phyloP scores from a whole-genome alignment of 2,329 filamentous ascomycete genomes.

The Xylaria sp. region DNA sequence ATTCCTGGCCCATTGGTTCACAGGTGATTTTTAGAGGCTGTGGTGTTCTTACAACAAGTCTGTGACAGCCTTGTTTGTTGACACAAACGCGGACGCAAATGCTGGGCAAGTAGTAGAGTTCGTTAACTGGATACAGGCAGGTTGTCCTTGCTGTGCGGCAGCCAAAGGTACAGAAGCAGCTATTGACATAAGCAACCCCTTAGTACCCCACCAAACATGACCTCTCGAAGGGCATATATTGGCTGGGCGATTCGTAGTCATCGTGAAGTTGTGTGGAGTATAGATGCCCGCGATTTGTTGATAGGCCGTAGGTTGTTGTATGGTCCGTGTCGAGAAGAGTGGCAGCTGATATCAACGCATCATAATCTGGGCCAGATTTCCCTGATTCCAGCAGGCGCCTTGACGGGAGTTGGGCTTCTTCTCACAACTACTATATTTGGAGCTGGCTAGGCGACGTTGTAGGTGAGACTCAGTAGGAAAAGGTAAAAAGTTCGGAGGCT shows the following conservation, averaged over 20 bases:
- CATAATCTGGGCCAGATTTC: constrained; percentile 36
- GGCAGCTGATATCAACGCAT: constrained; percentile 35
- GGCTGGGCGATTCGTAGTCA: constrained; percentile 20
- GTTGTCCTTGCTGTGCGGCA: constrained; percentile 34
- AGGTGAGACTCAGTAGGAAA: constrained; percentile 27
- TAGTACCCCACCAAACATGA: constrained; percentile 24
- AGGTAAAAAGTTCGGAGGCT: constrained; percentile 23
- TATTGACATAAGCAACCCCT: constrained; percentile 30
- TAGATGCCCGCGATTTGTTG: constrained; percentile 8
- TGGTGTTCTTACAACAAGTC: constrained; percentile 35
- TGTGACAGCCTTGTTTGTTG: constrained; percentile 40
- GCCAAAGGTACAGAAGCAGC: constrained; percentile 33
- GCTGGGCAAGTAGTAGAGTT: constrained; percentile 45
- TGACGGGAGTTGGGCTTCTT: constrained; percentile 13
- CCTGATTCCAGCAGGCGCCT: constrained; percentile 37
- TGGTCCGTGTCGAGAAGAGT: constrained; percentile 23
- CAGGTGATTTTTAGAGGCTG: constrained; percentile 23
- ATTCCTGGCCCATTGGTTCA: background rate
- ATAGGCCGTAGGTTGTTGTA: constrained; percentile 12
- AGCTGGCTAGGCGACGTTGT: constrained; percentile 1
- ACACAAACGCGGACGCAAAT: constrained; percentile 46
- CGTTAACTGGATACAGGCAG: constrained; percentile 44
- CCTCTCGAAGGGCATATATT: constrained; percentile 20
- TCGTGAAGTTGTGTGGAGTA: constrained; percentile 21
- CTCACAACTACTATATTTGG: background rate